These are phyloP conservation scores for Flagelloscypha sp. DNA, from an alignment of 768 basidiomycete genomes.

Conservation along the genomic window DNA sequence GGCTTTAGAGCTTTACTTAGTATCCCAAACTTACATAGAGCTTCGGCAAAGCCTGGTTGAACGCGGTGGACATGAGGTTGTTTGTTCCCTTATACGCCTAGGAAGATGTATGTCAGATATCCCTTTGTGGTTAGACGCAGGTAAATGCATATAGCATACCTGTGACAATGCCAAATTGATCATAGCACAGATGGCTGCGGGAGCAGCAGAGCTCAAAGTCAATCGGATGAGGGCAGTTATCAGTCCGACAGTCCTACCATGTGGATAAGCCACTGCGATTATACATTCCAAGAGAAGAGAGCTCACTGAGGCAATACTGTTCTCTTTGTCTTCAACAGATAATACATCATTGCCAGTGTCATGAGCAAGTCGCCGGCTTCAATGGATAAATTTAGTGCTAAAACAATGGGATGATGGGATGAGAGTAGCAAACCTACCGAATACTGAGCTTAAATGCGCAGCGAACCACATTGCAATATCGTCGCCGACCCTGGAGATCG, in stretches of 20 bases:
- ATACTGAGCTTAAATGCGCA: conserved; percentile 19
- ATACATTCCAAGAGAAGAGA: too few relatives aligned
- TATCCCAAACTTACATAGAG: too few relatives aligned
- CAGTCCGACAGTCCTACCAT: conserved; percentile 21
- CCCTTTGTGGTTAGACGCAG: too few relatives aligned
- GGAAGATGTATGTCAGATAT: conserved; percentile 26
- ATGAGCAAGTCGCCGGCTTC: conserved; percentile 23
- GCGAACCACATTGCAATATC: conserved; percentile 22
- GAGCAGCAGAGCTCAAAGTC: conserved; percentile 23
- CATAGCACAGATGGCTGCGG: conserved; percentile 25
- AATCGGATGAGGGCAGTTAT: conserved; percentile 22
- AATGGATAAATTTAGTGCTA: neutral
- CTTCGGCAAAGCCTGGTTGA: conserved; percentile 24
- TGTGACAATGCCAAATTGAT: conserved; percentile 28
- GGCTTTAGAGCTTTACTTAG: too few relatives aligned
- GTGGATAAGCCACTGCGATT: too few relatives aligned
- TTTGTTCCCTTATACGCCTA: too few relatives aligned
- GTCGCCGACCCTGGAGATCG: conserved; percentile 3
- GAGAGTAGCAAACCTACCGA: conserved; percentile 12
- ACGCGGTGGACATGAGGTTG: conserved; percentile 19
- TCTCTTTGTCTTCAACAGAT: conserved; percentile 20
- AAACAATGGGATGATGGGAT: neutral
- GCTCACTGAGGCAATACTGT: conserved; percentile 24
- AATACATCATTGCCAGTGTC: conserved; percentile 19
- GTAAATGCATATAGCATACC: too few relatives aligned